These are phyloP conservation scores for Fonsecaea pedrosoi DNA, from an alignment of 2,329 filamentous ascomycete species.

Conservation along the genomic window DNA sequence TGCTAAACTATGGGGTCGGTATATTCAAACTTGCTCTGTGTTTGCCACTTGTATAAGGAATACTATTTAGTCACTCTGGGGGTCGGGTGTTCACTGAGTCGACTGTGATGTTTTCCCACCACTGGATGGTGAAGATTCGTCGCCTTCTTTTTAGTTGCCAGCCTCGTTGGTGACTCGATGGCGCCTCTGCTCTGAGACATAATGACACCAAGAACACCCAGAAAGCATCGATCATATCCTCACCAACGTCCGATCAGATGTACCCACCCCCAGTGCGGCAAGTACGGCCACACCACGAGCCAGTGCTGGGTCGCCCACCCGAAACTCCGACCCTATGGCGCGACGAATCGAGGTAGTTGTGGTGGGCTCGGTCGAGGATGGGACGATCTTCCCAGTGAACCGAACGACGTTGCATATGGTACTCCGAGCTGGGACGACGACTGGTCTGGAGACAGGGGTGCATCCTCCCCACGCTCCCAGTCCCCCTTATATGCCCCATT, in stretches of 20 bases:
- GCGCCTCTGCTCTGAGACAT: too few relatives aligned
- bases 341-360: not conserved
- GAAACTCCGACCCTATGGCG: not conserved
- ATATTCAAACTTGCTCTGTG: too few relatives aligned
- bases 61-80: too few relatives aligned
- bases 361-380: not conserved
- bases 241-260: not conserved
- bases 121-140: not conserved
- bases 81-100: too few relatives aligned
- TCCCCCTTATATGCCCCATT: not conserved
- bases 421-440: not conserved
- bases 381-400: too few relatives aligned
- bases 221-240: not conserved
- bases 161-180: not conserved
- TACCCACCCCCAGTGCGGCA: not conserved
- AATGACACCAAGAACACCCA: not conserved
- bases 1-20: too few relatives aligned
- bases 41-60: too few relatives aligned
- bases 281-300: slow-evolving; percentile 15
- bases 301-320: slow-evolving; percentile 11
- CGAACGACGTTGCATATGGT: not conserved
- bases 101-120: not conserved
- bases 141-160: not conserved
- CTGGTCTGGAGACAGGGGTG: not conserved
- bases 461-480: too few relatives aligned